phyloP scores from a whole-genome alignment of 2,329 filamentous ascomycete species.

The Aspergillus quadrilineatus region DNA sequence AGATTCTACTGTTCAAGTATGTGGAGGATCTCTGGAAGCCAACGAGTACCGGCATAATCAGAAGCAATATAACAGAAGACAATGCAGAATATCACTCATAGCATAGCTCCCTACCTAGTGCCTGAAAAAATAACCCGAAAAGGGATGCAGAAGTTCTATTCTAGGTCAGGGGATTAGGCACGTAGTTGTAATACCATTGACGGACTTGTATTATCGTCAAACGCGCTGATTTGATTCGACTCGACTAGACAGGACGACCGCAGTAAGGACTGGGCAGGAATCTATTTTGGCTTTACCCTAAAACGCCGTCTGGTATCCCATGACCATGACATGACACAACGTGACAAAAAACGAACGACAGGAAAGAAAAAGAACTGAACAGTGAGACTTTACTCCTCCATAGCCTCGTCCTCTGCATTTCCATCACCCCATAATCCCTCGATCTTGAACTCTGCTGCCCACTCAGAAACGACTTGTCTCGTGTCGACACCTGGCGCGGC shows the following conservation, averaged over 20 bases:
- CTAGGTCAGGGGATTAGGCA: too few relatives aligned
- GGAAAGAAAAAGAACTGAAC: conserved; percentile 13
- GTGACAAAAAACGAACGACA: background rate
- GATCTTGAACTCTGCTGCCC: conserved; percentile 92
- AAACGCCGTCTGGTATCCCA: conserved; percentile 20
- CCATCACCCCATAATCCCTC: conserved; percentile 86
- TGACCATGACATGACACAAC: conserved; percentile 9
- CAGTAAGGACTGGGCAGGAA: background rate
- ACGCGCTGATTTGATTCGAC: background rate
- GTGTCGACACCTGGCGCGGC: conserved; percentile 57
- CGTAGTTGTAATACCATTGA: too few relatives aligned
- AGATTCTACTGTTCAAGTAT: too few relatives aligned
- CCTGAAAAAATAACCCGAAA: too few relatives aligned
- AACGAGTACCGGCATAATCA: too few relatives aligned
- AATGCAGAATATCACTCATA: too few relatives aligned
- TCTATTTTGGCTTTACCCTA: conserved; percentile 10
- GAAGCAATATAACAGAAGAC: too few relatives aligned
- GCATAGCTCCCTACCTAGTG: too few relatives aligned
- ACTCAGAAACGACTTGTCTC: conserved; percentile 86
- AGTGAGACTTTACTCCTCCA: conserved; percentile 36
- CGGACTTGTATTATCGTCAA: background rate
- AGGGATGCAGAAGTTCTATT: too few relatives aligned
- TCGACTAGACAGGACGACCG: background rate
- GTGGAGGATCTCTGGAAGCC: too few relatives aligned
- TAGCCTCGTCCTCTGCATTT: conserved; percentile 53